Evolutionary conservation across 345 rosid species (phyloP), one percentile per base, ranked within the genome.

Genomic region (Pistacia atlantica): DNA sequence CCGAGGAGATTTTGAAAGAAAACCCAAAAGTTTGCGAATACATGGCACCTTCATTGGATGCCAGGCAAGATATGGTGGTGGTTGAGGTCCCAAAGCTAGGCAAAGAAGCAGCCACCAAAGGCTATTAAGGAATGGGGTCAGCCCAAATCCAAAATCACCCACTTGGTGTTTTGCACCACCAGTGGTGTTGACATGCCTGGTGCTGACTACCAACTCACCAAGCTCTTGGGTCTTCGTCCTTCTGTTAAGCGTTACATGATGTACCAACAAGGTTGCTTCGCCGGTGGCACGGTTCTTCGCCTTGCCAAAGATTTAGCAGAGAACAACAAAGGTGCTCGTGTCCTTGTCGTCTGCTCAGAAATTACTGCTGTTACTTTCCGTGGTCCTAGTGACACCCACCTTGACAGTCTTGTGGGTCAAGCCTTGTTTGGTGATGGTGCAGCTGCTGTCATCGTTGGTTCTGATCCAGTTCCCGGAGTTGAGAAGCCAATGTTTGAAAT

Each of bases 161-260:
- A 89, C 65, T 38, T 89, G 31, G 79, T 89, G 76, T 87, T 89
- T 49, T 87, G 90, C 85, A 89, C 92, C 25, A 79, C 87, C 1
- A 84, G 88, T 17, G 91, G 89, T 1, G 85, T 84, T 0, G 90
- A 85, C 83, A 87, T 89, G 90, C 90, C 92, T 1, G 90, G 92
- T 1, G 87, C 85, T 20, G 92, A 89, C 71, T 87, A 84, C 80
- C 88, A 84, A 69, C 90, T 89, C 77, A 81, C 89, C 64, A 89
- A 89, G 76, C 88, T 89, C 60, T 42, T 89, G 28, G 90, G 92
- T 31, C 85, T 89, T 12, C 85, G 87, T 52, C 85, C 91, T 2
- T 80, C 86, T 0, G 86, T 88, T 22, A 86, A 88, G 67, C 87
- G 90, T 7, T 78, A 78, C 78, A 88, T 88, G 91, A 84, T 88